Percentiles rank a stretch among this genome's conserved stretches.
Evolutionary conservation across 768 basidiomycete species (phyloP).

Genomic region (Leccinum aurantiacum): DNA sequence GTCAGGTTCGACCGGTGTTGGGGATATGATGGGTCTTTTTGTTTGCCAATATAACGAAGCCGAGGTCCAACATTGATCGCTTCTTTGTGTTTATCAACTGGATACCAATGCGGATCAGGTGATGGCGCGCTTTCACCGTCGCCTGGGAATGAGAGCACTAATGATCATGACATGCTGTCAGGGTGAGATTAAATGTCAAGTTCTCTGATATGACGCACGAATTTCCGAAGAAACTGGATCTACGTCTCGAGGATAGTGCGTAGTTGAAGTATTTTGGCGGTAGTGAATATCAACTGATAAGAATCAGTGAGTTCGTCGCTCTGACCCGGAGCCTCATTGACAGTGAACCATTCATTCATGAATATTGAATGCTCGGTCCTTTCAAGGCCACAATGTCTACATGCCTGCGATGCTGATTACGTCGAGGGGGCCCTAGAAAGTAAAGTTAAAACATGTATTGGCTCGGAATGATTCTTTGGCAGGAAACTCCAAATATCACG

Average conservation of each 20-base stretch:
- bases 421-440: slow-evolving; percentile 67
- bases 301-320: slow-evolving; percentile 55
- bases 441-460: slow-evolving; percentile 63
- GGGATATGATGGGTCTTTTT: slow-evolving; percentile 4
- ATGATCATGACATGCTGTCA: slow-evolving; percentile 9
- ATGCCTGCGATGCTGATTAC: slow-evolving; percentile 72
- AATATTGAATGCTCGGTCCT: neutral
- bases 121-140: slow-evolving; percentile 43
- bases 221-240: slow-evolving; percentile 54
- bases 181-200: slow-evolving; percentile 2
- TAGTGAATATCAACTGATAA: slow-evolving; percentile 53
- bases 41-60: slow-evolving; percentile 17
- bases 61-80: slow-evolving; percentile 34
- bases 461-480: slow-evolving; percentile 18
- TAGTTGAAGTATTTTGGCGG: slow-evolving; percentile 51
- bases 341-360: slow-evolving; percentile 8
- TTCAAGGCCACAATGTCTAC: slow-evolving; percentile 3
- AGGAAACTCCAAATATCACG: slow-evolving; percentile 43
- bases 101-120: slow-evolving; percentile 53
- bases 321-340: slow-evolving; percentile 49
- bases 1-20: slow-evolving; percentile 31
- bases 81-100: slow-evolving; percentile 49
- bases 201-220: slow-evolving; percentile 36
- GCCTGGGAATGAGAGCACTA: slow-evolving; percentile 48
- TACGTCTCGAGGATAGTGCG: slow-evolving; percentile 55